Percentiles rank a stretch among this genome's conserved stretches.
Conservation (phyloP, 2,329 filamentous ascomycete genomes). For the Ceratocystis diversiconidia region DNA sequence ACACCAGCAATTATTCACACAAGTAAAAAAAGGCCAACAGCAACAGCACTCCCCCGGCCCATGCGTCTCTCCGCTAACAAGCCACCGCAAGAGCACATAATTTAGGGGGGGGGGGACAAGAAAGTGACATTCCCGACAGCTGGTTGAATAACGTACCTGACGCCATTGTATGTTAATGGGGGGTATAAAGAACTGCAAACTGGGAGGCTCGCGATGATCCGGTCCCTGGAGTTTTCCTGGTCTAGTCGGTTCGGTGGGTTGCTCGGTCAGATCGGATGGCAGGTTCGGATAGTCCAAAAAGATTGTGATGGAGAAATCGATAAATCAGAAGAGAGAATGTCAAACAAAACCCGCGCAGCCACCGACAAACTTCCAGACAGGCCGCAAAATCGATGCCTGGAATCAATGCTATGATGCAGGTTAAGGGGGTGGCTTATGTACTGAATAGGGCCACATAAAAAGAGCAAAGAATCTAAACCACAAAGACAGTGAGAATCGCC, state of each 20-base stretch:
- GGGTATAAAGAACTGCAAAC: background rate
- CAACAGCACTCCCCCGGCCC: background rate
- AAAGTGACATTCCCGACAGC: background rate
- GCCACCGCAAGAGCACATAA: background rate
- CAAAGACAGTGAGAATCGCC: background rate
- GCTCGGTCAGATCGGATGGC: background rate
- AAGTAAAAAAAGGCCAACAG: background rate
- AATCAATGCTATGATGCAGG: background rate
- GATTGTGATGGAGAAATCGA: background rate
- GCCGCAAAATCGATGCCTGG: background rate
- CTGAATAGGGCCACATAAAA: background rate
- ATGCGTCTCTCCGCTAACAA: background rate
- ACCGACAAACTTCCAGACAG: background rate
- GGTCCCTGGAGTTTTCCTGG: background rate
- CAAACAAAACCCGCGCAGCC: background rate
- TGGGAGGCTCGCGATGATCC: background rate
- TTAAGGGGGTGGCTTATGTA: constrained; percentile 8
- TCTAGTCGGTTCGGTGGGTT: background rate
- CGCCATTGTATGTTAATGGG: background rate
- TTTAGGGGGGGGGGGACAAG: background rate
- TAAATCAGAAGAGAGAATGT: background rate
- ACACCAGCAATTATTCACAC: background rate
- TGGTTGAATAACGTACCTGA: background rate
- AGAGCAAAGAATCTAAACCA: background rate
- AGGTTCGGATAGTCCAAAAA: too few species aligned